These are phyloP conservation scores for Penicillium hordei DNA, from an alignment of 2,329 filamentous ascomycete genomes.

Conservation along the genomic window DNA sequence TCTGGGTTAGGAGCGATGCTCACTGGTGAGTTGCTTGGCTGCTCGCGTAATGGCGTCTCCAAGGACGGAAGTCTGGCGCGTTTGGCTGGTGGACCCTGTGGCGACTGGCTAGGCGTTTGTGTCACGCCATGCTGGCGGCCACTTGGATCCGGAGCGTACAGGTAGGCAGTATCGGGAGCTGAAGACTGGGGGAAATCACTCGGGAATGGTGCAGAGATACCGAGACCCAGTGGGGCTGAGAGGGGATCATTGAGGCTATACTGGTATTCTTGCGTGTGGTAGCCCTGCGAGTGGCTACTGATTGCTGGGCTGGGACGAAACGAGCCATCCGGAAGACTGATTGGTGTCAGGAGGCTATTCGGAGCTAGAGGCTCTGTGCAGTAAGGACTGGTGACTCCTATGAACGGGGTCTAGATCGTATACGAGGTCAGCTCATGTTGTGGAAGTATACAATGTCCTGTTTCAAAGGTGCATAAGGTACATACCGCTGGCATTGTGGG, in stretches of 20 bases:
- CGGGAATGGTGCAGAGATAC: slow-evolving; percentile 38
- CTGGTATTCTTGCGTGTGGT: slow-evolving; percentile 31
- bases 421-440: slow-evolving; percentile 12
- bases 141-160: slow-evolving; percentile 25
- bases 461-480: not conserved
- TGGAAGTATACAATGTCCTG: not conserved
- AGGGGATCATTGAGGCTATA: slow-evolving; percentile 34
- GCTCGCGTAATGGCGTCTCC: slow-evolving; percentile 8
- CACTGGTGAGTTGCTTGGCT: slow-evolving; percentile 32
- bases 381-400: slow-evolving; percentile 33
- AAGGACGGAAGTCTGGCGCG: slow-evolving; percentile 25
- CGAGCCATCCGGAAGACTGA: slow-evolving; percentile 40
- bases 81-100: slow-evolving; percentile 26
- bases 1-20: slow-evolving; percentile 43
- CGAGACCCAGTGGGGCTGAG: slow-evolving; percentile 36
- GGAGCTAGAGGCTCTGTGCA: slow-evolving; percentile 33
- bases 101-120: slow-evolving; percentile 25
- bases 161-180: slow-evolving; percentile 28
- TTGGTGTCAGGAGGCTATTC: slow-evolving; percentile 37
- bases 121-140: slow-evolving; percentile 21
- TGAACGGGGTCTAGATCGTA: slow-evolving; percentile 25
- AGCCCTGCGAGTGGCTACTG: slow-evolving; percentile 36
- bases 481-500: slow-evolving; percentile 34
- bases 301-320: slow-evolving; percentile 39
- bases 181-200: slow-evolving; percentile 29